phyloP scores from a whole-genome alignment of 2,329 filamentous ascomycete species.

The Ophiocordyceps robertsii region DNA sequence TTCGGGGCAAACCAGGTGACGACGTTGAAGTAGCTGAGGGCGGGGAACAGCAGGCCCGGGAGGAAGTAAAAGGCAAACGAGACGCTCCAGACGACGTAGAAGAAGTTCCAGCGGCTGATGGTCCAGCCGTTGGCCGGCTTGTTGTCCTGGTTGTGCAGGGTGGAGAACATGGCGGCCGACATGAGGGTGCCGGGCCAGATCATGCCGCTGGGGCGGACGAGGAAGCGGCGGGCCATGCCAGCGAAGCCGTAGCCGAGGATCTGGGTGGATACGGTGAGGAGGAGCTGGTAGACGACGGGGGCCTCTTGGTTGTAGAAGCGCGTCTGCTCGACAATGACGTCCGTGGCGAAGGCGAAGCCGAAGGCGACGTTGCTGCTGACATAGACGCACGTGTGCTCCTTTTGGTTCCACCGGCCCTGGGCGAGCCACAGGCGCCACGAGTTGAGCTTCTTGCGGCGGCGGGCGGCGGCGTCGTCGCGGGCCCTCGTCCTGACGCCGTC shows the following conservation, averaged over 20 bases:
- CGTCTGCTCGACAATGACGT: constrained; percentile 82
- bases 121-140: constrained; percentile 70
- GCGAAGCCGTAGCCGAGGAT: constrained; percentile 80
- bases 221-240: constrained; percentile 64
- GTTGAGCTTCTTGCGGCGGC: constrained; percentile 14
- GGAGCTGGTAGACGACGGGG: constrained; percentile 62
- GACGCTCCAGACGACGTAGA: constrained; percentile 56
- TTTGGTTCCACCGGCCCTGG: constrained; percentile 75
- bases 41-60: constrained; percentile 69
- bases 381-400: constrained; percentile 80
- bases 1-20: constrained; percentile 81
- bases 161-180: constrained; percentile 81
- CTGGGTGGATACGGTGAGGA: constrained; percentile 76
- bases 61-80: constrained; percentile 77
- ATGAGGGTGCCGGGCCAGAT: constrained; percentile 84
- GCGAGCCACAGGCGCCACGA: constrained; percentile 59
- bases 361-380: constrained; percentile 85
- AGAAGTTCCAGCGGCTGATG: constrained; percentile 74
- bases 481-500: constrained; percentile 28
- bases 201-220: constrained; percentile 78
- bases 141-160: constrained; percentile 74
- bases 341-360: constrained; percentile 78
- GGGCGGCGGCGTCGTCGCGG: constrained; percentile 7
- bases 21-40: constrained; percentile 78
- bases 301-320: constrained; percentile 79